Conservation (phyloP, 1,284 basidiomycete genomes). For the Porodaedalea pini region DNA sequence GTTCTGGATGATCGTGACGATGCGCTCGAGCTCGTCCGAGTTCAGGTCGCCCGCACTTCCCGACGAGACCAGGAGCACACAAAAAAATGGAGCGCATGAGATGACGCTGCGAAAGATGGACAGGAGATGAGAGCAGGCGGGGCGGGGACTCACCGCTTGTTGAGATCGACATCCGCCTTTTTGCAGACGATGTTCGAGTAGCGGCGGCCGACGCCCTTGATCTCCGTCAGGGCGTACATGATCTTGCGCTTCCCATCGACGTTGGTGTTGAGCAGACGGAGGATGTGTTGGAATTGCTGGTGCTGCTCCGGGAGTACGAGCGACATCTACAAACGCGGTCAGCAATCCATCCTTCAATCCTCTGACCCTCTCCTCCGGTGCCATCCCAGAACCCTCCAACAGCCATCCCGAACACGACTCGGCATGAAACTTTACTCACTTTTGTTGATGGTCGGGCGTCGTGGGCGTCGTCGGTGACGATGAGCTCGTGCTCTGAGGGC, state of each 20-base stretch:
- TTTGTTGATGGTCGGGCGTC: background rate
- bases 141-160: constrained; percentile 82
- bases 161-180: constrained; percentile 99
- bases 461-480: background rate
- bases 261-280: constrained; percentile 99
- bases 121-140: background rate
- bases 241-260: constrained; percentile 99
- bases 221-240: constrained; percentile 97
- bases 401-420: too few relatives aligned
- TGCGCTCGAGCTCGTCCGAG: constrained; percentile 96
- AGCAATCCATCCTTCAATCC: constrained; percentile 5
- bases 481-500: background rate
- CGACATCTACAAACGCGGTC: constrained; percentile 57
- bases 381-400: background rate
- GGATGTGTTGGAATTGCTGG: constrained; percentile 94
- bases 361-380: background rate
- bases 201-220: constrained; percentile 99
- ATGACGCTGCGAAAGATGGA: background rate
- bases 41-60: constrained; percentile 88
- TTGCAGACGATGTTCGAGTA: constrained; percentile 99
- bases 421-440: background rate
- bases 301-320: constrained; percentile 91
- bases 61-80: background rate
- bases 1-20: constrained; percentile 99
- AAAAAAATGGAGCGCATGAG: background rate